These are phyloP conservation scores for Priceomyces carsonii DNA, from an alignment of 805 yeast genomes.

Conservation along the genomic window DNA sequence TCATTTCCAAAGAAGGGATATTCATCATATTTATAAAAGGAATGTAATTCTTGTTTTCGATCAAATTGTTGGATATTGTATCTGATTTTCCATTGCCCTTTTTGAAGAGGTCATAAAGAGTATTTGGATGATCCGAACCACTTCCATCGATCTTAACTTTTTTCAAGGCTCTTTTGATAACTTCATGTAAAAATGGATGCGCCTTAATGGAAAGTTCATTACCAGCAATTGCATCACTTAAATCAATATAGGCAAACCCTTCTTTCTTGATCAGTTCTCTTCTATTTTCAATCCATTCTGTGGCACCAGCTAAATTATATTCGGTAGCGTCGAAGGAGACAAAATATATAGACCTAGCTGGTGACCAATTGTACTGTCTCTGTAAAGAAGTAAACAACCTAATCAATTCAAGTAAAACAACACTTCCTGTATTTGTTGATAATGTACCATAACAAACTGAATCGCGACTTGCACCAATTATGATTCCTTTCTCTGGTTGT, in stretches of 20 bases:
- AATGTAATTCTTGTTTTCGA: constrained; percentile 59
- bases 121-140: constrained; percentile 8
- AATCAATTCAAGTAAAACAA: constrained; percentile 68
- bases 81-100: constrained; percentile 23
- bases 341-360: constrained; percentile 79
- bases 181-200: constrained; percentile 61
- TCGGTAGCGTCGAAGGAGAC: constrained; percentile 81
- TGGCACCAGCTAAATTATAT: constrained; percentile 82
- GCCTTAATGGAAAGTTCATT: constrained; percentile 55
- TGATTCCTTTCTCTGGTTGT: constrained; percentile 67
- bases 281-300: constrained; percentile 68
- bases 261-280: constrained; percentile 55
- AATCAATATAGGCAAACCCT: constrained; percentile 71
- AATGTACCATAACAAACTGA: constrained; percentile 74
- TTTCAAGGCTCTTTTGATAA: constrained; percentile 45
- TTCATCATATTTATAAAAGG: constrained; percentile 68
- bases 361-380: constrained; percentile 72
- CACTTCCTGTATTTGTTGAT: constrained; percentile 73
- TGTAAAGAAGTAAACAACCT: constrained; percentile 66
- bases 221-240: constrained; percentile 63
- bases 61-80: constrained; percentile 29
- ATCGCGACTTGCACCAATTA: constrained; percentile 85
- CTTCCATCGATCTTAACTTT: constrained; percentile 17
- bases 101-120: constrained; percentile 28
- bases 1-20: constrained; percentile 66